These are phyloP conservation scores for Neopestalotiopsis sp. DNA, from an alignment of 2,329 filamentous ascomycete genomes.

Conservation along the genomic window DNA sequence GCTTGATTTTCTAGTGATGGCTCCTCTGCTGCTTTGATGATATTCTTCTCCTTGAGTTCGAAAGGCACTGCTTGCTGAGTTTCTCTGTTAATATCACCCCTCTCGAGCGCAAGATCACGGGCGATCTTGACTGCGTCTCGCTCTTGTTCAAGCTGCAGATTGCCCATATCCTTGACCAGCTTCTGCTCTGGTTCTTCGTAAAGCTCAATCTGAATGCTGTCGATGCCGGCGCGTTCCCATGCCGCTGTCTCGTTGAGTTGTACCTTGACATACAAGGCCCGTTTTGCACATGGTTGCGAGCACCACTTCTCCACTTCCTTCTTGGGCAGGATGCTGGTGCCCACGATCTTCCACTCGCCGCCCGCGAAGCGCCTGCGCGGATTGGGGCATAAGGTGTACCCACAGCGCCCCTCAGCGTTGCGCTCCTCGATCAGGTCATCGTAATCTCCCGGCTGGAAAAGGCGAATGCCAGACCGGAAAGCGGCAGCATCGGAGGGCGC, in stretches of 20 bases:
- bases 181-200: conserved; percentile 64
- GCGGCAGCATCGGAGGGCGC: conserved; percentile 63
- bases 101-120: conserved; percentile 35
- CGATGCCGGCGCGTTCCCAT: conserved; percentile 75
- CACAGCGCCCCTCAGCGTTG: conserved; percentile 82
- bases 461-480: conserved; percentile 71
- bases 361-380: conserved; percentile 62
- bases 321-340: conserved; percentile 71
- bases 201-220: conserved; percentile 63
- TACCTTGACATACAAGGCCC: conserved; percentile 85
- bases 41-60: conserved; percentile 58
- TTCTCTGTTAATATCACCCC: conserved; percentile 32
- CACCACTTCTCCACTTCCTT: conserved; percentile 88
- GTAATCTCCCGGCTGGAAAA: conserved; percentile 88
- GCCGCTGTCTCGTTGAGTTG: conserved; percentile 86
- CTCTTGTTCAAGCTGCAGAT: conserved; percentile 50
- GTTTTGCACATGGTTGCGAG: conserved; percentile 75
- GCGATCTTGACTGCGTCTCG: conserved; percentile 33
- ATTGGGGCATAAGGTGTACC: conserved; percentile 79
- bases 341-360: conserved; percentile 73
- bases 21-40: conserved; percentile 42
- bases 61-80: conserved; percentile 51
- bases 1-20: conserved; percentile 39
- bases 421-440: conserved; percentile 88
- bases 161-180: conserved; percentile 26